Conservation (phyloP, 2,329 filamentous ascomycete genomes). For the Xylariaceae sp. region DNA sequence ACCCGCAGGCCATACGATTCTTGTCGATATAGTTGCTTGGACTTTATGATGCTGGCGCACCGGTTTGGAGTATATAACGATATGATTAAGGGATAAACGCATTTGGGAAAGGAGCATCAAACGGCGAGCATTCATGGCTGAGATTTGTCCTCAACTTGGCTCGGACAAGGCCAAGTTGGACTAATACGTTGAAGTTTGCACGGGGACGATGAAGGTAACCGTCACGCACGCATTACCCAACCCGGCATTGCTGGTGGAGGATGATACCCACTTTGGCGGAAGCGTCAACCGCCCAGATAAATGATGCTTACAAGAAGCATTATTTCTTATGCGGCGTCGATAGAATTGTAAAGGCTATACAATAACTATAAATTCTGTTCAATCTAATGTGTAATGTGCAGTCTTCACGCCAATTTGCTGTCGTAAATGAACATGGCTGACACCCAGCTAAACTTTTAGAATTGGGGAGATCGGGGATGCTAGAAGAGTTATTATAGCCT, state of each 20-base stretch:
- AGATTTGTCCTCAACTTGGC: constrained; percentile 3
- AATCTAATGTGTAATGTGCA: too few species aligned
- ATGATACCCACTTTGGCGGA: background rate
- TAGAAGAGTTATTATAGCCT: too few species aligned
- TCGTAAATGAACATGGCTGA: too few species aligned
- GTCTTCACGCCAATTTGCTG: too few species aligned
- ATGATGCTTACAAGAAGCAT: too few species aligned
- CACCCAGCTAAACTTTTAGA: too few species aligned
- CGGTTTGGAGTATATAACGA: constrained; percentile 28
- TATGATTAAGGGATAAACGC: constrained; percentile 22
- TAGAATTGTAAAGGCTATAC: too few species aligned
- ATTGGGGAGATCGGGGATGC: too few species aligned
- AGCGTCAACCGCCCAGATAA: too few species aligned
- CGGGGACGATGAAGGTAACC: constrained; percentile 7
- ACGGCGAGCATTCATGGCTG: constrained; percentile 16
- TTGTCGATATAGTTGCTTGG: constrained; percentile 29
- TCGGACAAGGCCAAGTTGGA: constrained; percentile 15
- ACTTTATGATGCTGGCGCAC: constrained; percentile 29
- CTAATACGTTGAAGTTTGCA: constrained; percentile 16
- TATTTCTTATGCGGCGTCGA: too few species aligned
- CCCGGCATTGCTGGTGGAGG: background rate
- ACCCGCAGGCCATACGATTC: constrained; percentile 12
- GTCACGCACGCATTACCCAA: background rate
- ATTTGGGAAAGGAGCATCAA: constrained; percentile 21
- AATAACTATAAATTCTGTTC: too few species aligned